A percentile compares a stretch with the other conserved stretches of the same genome.
Evolutionary conservation across 2,329 filamentous ascomycete species (phyloP).

Genomic region (Drechslerella dactyloides): DNA sequence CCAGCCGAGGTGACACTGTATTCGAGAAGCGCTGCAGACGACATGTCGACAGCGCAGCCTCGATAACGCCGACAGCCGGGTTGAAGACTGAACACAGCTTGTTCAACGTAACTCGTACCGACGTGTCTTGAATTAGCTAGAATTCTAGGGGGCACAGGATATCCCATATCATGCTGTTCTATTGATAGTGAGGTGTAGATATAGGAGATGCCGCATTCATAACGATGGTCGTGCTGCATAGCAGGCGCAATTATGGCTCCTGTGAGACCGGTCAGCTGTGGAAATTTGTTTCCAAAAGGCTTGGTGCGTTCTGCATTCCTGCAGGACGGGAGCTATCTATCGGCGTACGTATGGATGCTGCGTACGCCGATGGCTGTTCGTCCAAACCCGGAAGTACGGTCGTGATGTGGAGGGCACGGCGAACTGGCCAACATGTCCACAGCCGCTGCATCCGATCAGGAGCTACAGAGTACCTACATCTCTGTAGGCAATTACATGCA

Average conservation of each 20-base stretch:
- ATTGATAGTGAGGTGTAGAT: not conserved
- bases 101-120: constrained; percentile 19
- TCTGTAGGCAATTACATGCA: too few species aligned
- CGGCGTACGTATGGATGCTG: not conserved
- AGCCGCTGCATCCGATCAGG: not conserved
- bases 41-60: constrained; percentile 12
- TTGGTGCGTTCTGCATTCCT: not conserved
- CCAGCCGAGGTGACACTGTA: not conserved
- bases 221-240: too few species aligned
- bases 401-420: not conserved
- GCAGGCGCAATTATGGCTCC: not conserved
- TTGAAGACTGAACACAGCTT: not conserved
- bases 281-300: not conserved
- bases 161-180: not conserved
- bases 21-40: too few species aligned
- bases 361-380: not conserved
- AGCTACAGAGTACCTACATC: not conserved
- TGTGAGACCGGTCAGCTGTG: constrained; percentile 1
- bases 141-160: not conserved
- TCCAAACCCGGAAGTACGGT: constrained; percentile 3
- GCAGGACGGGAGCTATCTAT: constrained; percentile 4
- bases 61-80: not conserved
- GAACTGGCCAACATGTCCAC: constrained; percentile 1
- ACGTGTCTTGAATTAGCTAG: constrained; percentile 27
- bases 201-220: too few species aligned